Evolutionary conservation across 371 early-diverging fungal species (phyloP).

Genomic region (Lichtheimia hyalospora): DNA sequence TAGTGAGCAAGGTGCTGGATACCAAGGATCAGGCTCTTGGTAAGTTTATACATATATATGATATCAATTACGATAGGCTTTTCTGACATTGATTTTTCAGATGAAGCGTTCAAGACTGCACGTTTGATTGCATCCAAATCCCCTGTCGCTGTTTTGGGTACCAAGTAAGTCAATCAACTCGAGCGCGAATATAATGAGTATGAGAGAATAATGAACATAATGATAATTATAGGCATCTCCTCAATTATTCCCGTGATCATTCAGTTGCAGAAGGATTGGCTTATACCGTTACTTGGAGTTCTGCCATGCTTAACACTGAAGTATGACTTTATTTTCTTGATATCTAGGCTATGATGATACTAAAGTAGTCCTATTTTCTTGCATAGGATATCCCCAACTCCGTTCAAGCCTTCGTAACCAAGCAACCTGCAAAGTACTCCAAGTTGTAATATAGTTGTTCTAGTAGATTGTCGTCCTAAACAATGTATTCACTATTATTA

Average conservation of each 20-base stretch:
- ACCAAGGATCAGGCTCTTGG: slow-evolving; percentile 54
- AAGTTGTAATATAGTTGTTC: slow-evolving; percentile 49
- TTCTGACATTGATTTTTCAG: slow-evolving; percentile 15
- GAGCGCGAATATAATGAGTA: too few relatives aligned
- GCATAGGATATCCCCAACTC: slow-evolving; percentile 59
- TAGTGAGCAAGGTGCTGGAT: slow-evolving; percentile 73
- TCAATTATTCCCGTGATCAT: slow-evolving; percentile 92
- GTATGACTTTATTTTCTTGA: slow-evolving; percentile 19
- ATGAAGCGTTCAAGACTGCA: slow-evolving; percentile 73
- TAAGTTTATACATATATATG: slow-evolving; percentile 14
- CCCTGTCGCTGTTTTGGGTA: slow-evolving; percentile 85
- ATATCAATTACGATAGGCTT: neutral
- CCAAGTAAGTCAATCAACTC: slow-evolving; percentile 63
- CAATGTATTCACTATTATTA: too few relatives aligned
- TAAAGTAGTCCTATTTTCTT: neutral
- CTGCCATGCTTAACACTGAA: slow-evolving; percentile 77
- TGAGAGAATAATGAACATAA: too few relatives aligned
- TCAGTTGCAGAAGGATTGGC: slow-evolving; percentile 83
- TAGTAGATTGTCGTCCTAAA: neutral
- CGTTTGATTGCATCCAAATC: slow-evolving; percentile 83
- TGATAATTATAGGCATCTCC: slow-evolving; percentile 55
- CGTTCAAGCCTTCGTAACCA: slow-evolving; percentile 53
- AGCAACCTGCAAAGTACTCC: slow-evolving; percentile 57
- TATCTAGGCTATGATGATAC: too few relatives aligned
- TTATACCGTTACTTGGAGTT: slow-evolving; percentile 91